Base-by-base conservation (phyloP, 2,329 filamentous ascomycete genomes). In the Balansia obtecta region DNA sequence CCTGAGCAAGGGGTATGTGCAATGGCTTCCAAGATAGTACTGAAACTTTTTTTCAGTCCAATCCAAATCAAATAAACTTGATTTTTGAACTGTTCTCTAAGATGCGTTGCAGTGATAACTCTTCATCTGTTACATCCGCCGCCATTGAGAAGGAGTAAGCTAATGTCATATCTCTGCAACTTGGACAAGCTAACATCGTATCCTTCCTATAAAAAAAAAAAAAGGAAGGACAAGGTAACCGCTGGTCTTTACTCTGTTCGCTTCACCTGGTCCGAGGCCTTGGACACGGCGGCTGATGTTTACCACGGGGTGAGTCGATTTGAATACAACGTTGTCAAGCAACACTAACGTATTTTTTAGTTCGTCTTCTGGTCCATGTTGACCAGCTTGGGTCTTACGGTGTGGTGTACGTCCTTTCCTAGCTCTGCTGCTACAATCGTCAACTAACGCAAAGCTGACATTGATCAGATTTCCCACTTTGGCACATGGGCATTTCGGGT, bases 401-500 rank as follows among this genome's bases (percentile, higher is more conserved):
- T 98, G 43, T 98, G 93, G 93, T 98, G 85, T 88, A 80, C 77
- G 85, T 79, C 22, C 40, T 46, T 27, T 27, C 40, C 38, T 15
- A 38, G 4, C 27, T 27, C 27, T 15, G 13, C 20, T 10, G 22
- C 3, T 45, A 20, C 10, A 43, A 41, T n/a, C 8, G 12, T 46
- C 30, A 33, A 30, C 16, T n/a, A 20, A 22, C 40, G 16, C 11
- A 42, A 16, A 44, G 9, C 47, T 50, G 18, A 50, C 30, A 5
- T 8, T 1, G 22, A 43, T 40, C 46, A 88, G 85, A 94, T 68
- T 98, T 98, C 65, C 93, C 93, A 13, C 79, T 98, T 11, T 98
- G 93, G 93, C 82, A 96, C 65, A 98, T 98, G 93, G 93, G 93
- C 30, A 94, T 98, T 53, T 97, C 91, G 4, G 93, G 93, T 55